phyloP scores from a whole-genome alignment of 2,329 filamentous ascomycete species.

The Diaporthe longicolla region DNA sequence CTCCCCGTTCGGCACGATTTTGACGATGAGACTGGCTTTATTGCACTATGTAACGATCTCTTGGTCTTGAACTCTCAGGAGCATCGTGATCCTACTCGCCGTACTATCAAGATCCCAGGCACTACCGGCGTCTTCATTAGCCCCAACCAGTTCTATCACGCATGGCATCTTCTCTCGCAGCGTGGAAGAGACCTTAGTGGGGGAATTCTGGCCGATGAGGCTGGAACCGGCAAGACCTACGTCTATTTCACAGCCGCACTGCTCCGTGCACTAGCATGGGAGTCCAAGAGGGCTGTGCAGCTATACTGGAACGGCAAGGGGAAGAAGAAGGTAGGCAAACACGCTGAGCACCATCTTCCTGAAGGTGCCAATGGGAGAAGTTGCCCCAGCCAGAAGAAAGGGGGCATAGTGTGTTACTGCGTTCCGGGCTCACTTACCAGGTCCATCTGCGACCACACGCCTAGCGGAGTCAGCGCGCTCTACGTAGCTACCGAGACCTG shows the following conservation, averaged over 20 bases:
- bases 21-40: neutral
- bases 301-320: neutral
- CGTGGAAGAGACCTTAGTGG: neutral
- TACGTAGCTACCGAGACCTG: conserved; percentile 9
- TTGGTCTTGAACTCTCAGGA: neutral
- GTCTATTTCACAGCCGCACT: conserved; percentile 7
- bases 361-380: neutral
- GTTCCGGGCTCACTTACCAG: conserved; percentile 29
- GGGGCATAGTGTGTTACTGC: conserved; percentile 29
- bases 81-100: neutral
- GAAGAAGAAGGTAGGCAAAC: neutral
- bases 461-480: conserved; percentile 1
- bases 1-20: neutral
- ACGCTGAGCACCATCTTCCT: neutral
- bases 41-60: neutral
- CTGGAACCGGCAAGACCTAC: conserved; percentile 26
- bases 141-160: conserved; percentile 30
- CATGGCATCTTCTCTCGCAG: neutral
- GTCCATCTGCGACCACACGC: neutral
- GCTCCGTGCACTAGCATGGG: neutral
- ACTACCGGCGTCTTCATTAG: conserved; percentile 1
- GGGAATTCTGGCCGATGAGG: conserved; percentile 27
- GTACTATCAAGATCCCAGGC: conserved; percentile 13
- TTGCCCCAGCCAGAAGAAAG: conserved; percentile 32
- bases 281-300: neutral